Conservation (phyloP, 495 filamentous ascomycete genomes). For the Penicillium herquei region DNA sequence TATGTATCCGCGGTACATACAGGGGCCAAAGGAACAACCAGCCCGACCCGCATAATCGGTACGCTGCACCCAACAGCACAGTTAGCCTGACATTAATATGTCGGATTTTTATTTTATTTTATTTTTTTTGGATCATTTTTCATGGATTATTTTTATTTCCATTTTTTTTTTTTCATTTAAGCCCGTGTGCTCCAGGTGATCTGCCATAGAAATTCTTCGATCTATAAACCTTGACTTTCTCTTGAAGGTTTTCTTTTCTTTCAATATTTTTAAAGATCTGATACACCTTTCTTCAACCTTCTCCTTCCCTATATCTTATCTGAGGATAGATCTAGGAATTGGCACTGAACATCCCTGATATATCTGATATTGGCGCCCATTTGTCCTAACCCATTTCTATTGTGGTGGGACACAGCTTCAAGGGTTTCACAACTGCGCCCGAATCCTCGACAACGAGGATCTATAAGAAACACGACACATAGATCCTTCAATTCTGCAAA, state of each 20-base stretch:
- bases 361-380: background rate
- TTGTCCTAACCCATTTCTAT: background rate
- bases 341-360: background rate
- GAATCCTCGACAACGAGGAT: background rate
- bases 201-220: constrained; percentile 17
- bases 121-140: background rate
- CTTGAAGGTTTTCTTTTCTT: constrained; percentile 2
- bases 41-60: constrained; percentile 21
- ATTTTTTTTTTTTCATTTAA: constrained; percentile 21
- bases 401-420: background rate
- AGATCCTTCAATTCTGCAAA: background rate
- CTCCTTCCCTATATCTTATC: background rate
- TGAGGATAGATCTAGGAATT: background rate
- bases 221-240: constrained; percentile 26
- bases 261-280: constrained; percentile 6
- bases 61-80: constrained; percentile 25
- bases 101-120: constrained; percentile 1
- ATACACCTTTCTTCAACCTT: constrained; percentile 4
- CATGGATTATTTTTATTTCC: background rate
- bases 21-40: constrained; percentile 28
- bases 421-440: background rate
- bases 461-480: background rate
- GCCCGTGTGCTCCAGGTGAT: constrained; percentile 24
- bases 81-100: constrained; percentile 19
- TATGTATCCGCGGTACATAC: constrained; percentile 30